Evolutionary conservation across 1,284 basidiomycete species (phyloP), one percentile per base, ranked within the genome.

Genomic region (Sporisorium reilianum): DNA sequence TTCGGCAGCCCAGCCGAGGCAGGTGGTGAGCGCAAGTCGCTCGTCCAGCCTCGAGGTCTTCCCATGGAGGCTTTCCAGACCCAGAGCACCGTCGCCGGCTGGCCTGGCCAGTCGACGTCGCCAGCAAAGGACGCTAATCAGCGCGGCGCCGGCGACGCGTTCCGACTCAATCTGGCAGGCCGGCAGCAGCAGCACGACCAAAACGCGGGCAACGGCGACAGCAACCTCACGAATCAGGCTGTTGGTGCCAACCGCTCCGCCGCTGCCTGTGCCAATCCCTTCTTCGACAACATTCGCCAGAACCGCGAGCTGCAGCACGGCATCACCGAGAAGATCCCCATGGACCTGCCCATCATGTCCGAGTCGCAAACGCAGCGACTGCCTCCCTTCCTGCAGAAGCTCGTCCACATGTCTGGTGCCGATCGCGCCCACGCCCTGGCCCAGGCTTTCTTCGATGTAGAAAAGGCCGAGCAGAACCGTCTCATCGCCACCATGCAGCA

Each of bases 401-500:
- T 98, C 40, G 90, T 92, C 1, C 54, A 55, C 26, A 63, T 70
- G 58, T 45, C 65, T 0, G 45, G 51, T 1, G 89, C 91, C 12
- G 88, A 90, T 52, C 90, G 91, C 28, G 90, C 93, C 0, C 90
- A 93, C 64, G 88, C 90, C 9, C 90, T 98, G 14, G 94, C 94
- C 2, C 91, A 91, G 87, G 92, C 94, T 85, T 95, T 97, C 80
- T 95, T 95, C 86, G 89, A 90, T 57, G 91, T 97, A 63, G 94
- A 97, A 82, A 88, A 93, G 8, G 91, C 92, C 5, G 96, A 99
- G 86, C 95, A 97, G 86, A 88, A 90, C 56, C 87, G 96, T 3
- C 86, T 99, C 48, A 93, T 95, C 86, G 91, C 91, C 5, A 90
- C 97, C 45, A 95, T 98, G 94, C 90, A 93, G 55, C 92, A 93